Evolutionary conservation across 768 basidiomycete species (phyloP).

Genomic region (Cystofilobasidium capitatum): DNA sequence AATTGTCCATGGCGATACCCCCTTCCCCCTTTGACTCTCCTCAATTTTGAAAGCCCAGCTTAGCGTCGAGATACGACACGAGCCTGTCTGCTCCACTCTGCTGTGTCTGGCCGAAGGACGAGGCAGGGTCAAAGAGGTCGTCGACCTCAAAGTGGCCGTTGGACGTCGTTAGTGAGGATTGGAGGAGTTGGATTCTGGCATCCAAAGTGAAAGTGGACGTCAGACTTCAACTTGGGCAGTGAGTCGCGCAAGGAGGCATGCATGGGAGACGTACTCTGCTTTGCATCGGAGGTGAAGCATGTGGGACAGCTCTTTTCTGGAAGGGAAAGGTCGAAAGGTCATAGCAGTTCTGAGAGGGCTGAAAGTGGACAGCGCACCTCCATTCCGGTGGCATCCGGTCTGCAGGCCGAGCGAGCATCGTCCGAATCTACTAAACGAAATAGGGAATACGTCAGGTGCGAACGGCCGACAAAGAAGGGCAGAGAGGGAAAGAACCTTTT

Average conservation of each 20-base stretch:
- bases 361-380: slow-evolving; percentile 10
- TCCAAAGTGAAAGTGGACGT: background rate
- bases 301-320: slow-evolving; percentile 17
- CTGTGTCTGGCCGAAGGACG: no score
- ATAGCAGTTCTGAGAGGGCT: background rate
- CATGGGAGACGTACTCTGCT: slow-evolving; percentile 13
- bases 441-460: background rate
- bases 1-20: no score
- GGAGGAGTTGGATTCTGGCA: background rate
- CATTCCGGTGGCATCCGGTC: slow-evolving; percentile 6
- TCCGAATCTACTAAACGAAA: background rate
- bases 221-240: background rate
- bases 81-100: no score
- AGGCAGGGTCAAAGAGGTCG: no score
- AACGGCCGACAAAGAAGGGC: background rate
- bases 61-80: no score
- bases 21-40: no score
- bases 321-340: background rate
- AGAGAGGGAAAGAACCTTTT: background rate
- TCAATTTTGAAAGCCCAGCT: no score
- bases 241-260: background rate
- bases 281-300: slow-evolving; percentile 22
- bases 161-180: no score
- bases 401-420: slow-evolving; percentile 8
- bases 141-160: no score